Evolutionary conservation across 805 yeast genomes (phyloP).

Genomic region (Candida yuanshanica): DNA sequence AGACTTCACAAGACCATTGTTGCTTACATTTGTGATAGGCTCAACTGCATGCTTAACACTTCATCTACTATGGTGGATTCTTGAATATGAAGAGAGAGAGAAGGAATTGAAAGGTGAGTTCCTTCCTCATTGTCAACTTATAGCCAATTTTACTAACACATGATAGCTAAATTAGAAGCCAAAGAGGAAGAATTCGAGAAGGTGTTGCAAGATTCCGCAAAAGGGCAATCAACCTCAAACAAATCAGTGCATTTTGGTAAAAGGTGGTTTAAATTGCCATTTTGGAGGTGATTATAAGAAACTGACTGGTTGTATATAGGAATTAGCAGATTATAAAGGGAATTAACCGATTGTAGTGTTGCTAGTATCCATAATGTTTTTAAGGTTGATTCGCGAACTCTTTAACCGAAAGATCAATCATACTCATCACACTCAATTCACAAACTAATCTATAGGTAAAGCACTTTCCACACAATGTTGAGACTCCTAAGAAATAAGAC

Average conservation of each 20-base stretch:
- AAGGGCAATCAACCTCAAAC: neutral
- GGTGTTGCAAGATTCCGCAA: neutral
- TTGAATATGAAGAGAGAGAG: conserved; percentile 19
- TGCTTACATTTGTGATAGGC: conserved; percentile 18
- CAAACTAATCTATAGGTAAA: too few species aligned
- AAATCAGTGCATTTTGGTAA: neutral
- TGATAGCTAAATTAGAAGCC: conserved; percentile 5
- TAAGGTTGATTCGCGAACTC: neutral
- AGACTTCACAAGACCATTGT: conserved; percentile 20
- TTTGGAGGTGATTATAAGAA: conserved; percentile 2
- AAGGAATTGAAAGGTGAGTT: conserved; percentile 16
- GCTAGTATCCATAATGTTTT: neutral
- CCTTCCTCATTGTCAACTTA: too few species aligned
- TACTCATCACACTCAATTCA: too few species aligned
- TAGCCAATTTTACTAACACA: conserved; percentile 6
- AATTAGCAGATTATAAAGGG: too few species aligned
- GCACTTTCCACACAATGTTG: too few species aligned
- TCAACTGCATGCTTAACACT: conserved; percentile 19
- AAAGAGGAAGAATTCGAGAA: conserved; percentile 11
- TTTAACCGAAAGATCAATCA: too few species aligned
- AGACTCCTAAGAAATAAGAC: neutral
- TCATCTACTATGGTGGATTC: conserved; percentile 22
- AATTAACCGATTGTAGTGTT: neutral
- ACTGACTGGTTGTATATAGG: too few species aligned
- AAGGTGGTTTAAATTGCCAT: conserved; percentile 1